Conservation (phyloP, 768 basidiomycete genomes). For the Termitomyces sp. region DNA sequence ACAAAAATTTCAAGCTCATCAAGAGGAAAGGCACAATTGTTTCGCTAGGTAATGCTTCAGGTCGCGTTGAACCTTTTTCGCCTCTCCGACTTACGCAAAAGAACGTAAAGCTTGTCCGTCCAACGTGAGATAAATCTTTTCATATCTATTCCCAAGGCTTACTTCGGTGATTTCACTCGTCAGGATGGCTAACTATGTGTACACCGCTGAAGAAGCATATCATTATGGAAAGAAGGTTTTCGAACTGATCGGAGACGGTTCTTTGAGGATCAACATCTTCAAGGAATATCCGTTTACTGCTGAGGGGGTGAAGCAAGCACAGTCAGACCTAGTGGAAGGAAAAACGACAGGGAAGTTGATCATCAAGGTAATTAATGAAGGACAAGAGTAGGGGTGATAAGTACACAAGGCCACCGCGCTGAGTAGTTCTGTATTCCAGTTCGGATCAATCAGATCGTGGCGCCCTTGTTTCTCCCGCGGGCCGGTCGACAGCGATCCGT, state of each 20-base stretch:
- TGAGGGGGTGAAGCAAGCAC: slow-evolving; percentile 73
- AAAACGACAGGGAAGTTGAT: slow-evolving; percentile 85
- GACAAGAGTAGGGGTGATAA: too few relatives aligned
- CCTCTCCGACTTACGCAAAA: slow-evolving; percentile 72
- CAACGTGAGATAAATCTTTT: slow-evolving; percentile 44
- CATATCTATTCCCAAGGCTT: neutral
- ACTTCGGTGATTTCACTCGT: neutral
- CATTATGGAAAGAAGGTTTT: slow-evolving; percentile 66
- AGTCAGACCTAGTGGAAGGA: slow-evolving; percentile 71
- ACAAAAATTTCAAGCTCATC: slow-evolving; percentile 73
- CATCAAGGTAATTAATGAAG: slow-evolving; percentile 48
- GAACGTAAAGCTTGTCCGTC: slow-evolving; percentile 74
- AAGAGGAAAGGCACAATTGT: slow-evolving; percentile 87
- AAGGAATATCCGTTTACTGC: slow-evolving; percentile 81
- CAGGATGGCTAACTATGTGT: slow-evolving; percentile 70
- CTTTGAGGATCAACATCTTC: slow-evolving; percentile 61
- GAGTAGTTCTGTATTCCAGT: too few relatives aligned
- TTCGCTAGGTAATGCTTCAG: slow-evolving; percentile 89
- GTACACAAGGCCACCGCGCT: too few relatives aligned
- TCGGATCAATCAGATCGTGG: too few relatives aligned
- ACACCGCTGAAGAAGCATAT: slow-evolving; percentile 66
- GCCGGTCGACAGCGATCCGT: neutral
- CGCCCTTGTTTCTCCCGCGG: neutral
- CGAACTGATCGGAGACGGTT: slow-evolving; percentile 51
- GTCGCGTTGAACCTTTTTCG: slow-evolving; percentile 70